Conservation (phyloP, 106 monocot genomes). For the Platanthera guangdongensis region DNA sequence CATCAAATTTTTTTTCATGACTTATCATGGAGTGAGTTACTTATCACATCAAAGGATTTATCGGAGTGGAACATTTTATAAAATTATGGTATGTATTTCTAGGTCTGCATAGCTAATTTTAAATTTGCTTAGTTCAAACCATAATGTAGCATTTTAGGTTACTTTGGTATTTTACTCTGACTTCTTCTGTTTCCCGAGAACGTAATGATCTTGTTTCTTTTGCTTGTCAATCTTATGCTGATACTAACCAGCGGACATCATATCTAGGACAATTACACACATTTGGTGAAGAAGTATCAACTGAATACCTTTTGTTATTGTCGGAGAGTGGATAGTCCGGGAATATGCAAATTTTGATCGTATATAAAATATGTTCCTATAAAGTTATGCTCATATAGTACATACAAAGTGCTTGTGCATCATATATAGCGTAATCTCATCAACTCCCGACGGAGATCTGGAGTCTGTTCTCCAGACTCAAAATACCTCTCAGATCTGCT, state of each 20-base stretch:
- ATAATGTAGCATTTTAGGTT: neutral
- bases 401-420: no score
- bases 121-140: neutral
- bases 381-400: no score
- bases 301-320: neutral
- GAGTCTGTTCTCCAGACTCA: no score
- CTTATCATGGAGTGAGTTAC: slow-evolving; percentile 81
- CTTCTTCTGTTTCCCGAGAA: neutral
- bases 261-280: neutral
- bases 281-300: neutral
- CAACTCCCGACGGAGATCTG: no score
- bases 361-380: no score
- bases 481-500: neutral
- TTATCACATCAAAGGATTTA: slow-evolving; percentile 81
- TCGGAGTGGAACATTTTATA: slow-evolving; percentile 54
- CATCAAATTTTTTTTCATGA: slow-evolving; percentile 60
- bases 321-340: no score
- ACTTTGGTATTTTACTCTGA: no score
- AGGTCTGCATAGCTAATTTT: neutral
- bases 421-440: no score
- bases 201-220: neutral
- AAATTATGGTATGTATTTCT: slow-evolving; percentile 42
- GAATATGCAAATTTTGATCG: no score
- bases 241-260: neutral
- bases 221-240: neutral